Evolutionary conservation across 73 alveolate genomes (phyloP), one percentile per base, ranked within the genome.

Genomic region (Blepharisma japonicum): DNA sequence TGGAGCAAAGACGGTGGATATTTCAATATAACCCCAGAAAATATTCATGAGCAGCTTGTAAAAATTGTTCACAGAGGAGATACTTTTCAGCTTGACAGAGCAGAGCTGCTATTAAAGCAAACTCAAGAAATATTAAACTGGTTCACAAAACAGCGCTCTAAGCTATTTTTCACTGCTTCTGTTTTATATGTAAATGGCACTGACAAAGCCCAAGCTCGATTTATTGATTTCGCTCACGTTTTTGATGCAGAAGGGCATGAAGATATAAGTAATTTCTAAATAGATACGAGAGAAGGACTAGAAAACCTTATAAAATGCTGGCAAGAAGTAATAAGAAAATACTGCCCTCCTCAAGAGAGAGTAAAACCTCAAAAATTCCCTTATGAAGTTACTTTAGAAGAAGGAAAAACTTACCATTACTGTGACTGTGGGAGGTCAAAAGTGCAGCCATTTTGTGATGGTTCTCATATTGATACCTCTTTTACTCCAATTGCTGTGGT

Each of bases 361-460:
- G 42, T 32, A 32, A 32, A 32, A 32, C 42, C 42, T 3, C 42
- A 61, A 25, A 61, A 61, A 61, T 25, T 61, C 18, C 74, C 74
- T 61, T 61, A 61, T 39, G 71, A 45, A 70, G 80, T 70, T 49
- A 76, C 72, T 8, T 53, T 53, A 4, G 68, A 53, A 20, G 32
- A 14, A n/a, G 23, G 23, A 14, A 53, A 14, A 53, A 53, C 68
- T 2, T 53, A 53, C 68, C 23, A 53, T 53, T 53, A 53, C 23
- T 53, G 68, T 53, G 68, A 53, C 23, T 53, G 68, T 20, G 68
- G 68, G 3, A n/a, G 23, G 18, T 53, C 68, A 53, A 53, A 53
- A 53, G 3, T 2, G 18, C 23, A 53, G 23, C 68, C 68, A n/a
- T 53, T 53, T 53, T 53, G 68, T 53, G 68, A 53, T 53, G 68